Percentiles rank a stretch among this genome's conserved stretches.
Evolutionary conservation across 768 basidiomycete species (phyloP).

Genomic region (Sarcomyxa edulis): DNA sequence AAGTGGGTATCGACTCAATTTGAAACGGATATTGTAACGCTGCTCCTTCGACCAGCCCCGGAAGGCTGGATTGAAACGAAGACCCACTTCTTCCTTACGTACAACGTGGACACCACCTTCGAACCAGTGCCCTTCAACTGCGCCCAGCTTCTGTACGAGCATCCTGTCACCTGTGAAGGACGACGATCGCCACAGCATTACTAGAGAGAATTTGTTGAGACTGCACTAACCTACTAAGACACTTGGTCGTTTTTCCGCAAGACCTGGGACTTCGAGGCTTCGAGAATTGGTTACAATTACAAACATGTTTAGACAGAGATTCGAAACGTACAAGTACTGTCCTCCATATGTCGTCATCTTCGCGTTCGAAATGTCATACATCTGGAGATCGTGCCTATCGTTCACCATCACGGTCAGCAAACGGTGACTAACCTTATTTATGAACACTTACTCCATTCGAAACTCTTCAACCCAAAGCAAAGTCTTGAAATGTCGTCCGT

Average conservation of each 20-base stretch:
- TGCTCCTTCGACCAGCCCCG: constrained; percentile 24
- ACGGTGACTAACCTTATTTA: too few relatives aligned
- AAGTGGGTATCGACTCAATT: constrained; percentile 49
- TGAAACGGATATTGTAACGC: constrained; percentile 48
- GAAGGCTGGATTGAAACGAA: constrained; percentile 46
- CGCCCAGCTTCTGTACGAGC: constrained; percentile 38
- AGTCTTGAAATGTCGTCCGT: constrained; percentile 41
- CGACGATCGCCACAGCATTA: too few relatives aligned
- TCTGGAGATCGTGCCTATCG: constrained; percentile 33
- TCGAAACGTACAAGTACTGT: constrained; percentile 31
- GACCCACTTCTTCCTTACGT: constrained; percentile 40
- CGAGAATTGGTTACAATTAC: neutral
- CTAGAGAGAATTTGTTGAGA: too few relatives aligned
- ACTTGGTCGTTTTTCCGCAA: constrained; percentile 55
- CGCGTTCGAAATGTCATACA: constrained; percentile 30
- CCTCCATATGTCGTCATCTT: constrained; percentile 21
- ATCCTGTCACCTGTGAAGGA: constrained; percentile 43
- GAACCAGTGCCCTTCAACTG: constrained; percentile 41
- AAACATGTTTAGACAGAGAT: constrained; percentile 3
- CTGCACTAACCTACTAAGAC: constrained; percentile 44
- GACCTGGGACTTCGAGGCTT: constrained; percentile 41
- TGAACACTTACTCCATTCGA: constrained; percentile 34
- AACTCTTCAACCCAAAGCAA: constrained; percentile 54
- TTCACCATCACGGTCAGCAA: neutral
- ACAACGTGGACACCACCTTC: constrained; percentile 56